phyloP scores from a whole-genome alignment of 2,329 filamentous ascomycete genomes.

The Zelopaecilomyces penicillatus region DNA sequence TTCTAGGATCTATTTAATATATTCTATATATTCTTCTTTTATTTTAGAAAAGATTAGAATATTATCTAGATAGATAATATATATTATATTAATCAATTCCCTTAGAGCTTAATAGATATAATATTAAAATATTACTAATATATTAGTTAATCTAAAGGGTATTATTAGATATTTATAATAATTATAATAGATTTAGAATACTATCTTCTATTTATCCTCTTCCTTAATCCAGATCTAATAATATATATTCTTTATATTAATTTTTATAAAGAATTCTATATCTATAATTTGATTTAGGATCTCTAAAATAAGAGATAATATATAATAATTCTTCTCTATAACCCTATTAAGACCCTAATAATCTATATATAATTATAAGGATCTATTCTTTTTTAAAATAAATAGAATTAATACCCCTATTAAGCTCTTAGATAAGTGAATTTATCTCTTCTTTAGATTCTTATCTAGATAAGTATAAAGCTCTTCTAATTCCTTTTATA shows the following conservation, averaged over 20 bases:
- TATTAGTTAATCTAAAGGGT: too few relatives aligned
- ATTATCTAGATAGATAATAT: slow-evolving; percentile 8
- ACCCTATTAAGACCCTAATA: slow-evolving; percentile 8
- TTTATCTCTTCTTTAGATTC: slow-evolving; percentile 2
- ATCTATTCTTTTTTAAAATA: slow-evolving; percentile 9
- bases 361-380: slow-evolving; percentile 6
- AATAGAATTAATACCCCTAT: slow-evolving; percentile 4
- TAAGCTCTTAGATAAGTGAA: slow-evolving; percentile 2
- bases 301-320: slow-evolving; percentile 3
- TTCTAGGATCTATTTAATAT: not conserved
- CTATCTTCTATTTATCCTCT: too few relatives aligned
- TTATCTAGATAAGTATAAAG: slow-evolving; percentile 8
- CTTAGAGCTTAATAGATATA: too few relatives aligned
- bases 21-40: slow-evolving; percentile 1
- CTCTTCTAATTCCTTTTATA: slow-evolving; percentile 1
- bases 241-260: not conserved
- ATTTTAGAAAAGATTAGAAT: not conserved
- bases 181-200: too few relatives aligned
- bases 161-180: too few relatives aligned
- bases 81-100: not conserved
- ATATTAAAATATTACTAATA: too few relatives aligned
- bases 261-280: slow-evolving; percentile 1
- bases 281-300: slow-evolving; percentile 1
- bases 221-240: too few relatives aligned
- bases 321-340: slow-evolving; percentile 7